Conservation (phyloP, 108 stramenopile species). For the Fistulifera solaris region DNA sequence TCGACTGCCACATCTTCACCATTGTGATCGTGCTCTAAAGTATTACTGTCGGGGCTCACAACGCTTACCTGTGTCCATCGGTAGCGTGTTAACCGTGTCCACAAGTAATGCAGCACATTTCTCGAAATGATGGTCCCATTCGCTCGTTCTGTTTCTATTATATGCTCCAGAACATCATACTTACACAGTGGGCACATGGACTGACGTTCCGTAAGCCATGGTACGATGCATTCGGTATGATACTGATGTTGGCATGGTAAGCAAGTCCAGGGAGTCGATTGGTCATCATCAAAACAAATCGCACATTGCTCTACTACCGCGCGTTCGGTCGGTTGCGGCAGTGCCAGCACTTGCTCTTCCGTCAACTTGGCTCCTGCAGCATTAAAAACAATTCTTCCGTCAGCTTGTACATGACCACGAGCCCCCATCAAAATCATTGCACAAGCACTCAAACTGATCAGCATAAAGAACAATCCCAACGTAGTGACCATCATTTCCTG, state of each 20-base stretch:
- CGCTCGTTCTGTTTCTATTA: conserved; percentile 1
- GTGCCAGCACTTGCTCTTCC: too few species aligned
- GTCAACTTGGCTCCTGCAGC: too few species aligned
- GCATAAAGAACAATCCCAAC: conserved; percentile 11
- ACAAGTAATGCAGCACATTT: too few species aligned
- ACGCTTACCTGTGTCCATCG: too few species aligned
- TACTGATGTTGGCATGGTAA: conserved; percentile 82
- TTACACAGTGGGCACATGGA: conserved; percentile 80
- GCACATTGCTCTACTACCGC: conserved; percentile 37
- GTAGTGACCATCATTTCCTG: conserved; percentile 5
- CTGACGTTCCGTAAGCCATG: conserved; percentile 82
- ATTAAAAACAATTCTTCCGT: neutral
- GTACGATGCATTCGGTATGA: conserved; percentile 83
- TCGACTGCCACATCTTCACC: too few species aligned
- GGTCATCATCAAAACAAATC: conserved; percentile 80
- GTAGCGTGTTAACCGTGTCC: too few species aligned
- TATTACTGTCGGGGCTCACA: too few species aligned
- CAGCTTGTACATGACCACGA: neutral
- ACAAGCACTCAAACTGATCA: conserved; percentile 4
- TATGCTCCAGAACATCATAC: conserved; percentile 28
- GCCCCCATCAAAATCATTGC: neutral
- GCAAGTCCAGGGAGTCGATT: conserved; percentile 47
- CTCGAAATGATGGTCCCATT: too few species aligned
- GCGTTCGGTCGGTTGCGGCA: too few species aligned
- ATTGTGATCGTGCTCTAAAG: too few species aligned